These are phyloP conservation scores for Didymella exigua DNA, from an alignment of 2,329 filamentous ascomycete species.

Conservation along the genomic window DNA sequence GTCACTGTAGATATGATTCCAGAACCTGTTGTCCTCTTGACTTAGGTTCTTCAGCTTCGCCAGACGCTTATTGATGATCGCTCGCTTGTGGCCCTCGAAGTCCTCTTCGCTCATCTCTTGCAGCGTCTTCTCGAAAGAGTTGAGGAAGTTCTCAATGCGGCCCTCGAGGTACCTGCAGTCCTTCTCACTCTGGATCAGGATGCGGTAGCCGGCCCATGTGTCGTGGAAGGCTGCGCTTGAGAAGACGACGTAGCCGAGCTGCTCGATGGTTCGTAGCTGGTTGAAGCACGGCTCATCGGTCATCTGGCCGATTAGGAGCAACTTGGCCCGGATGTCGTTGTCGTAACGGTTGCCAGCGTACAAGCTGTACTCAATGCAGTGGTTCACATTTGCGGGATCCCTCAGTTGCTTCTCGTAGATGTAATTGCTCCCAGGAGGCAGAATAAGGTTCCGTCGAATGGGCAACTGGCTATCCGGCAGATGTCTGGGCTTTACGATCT, in stretches of 20 bases:
- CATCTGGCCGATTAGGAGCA: constrained; percentile 85
- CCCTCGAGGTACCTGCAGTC: constrained; percentile 82
- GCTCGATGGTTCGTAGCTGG: constrained; percentile 93
- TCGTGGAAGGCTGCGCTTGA: constrained; percentile 76
- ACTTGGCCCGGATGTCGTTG: constrained; percentile 72
- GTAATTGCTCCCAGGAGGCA: constrained; percentile 81
- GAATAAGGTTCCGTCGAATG: constrained; percentile 74
- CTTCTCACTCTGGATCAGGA: constrained; percentile 93
- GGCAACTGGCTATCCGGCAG: constrained; percentile 81
- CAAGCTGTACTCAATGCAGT: constrained; percentile 58
- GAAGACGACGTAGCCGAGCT: constrained; percentile 96
- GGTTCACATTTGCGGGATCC: constrained; percentile 81
- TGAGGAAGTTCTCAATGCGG: constrained; percentile 85
- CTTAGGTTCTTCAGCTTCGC: constrained; percentile 93
- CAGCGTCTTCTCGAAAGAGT: constrained; percentile 68
- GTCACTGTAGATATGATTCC: constrained; percentile 83
- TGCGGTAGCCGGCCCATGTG: constrained; percentile 77
- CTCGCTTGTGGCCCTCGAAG: constrained; percentile 90
- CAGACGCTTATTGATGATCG: constrained; percentile 81
- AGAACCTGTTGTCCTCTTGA: constrained; percentile 81
- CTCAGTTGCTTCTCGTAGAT: constrained; percentile 80
- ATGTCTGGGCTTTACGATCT: constrained; percentile 72
- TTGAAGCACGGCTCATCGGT: constrained; percentile 93
- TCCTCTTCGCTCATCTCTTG: constrained; percentile 78
- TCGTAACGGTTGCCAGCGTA: constrained; percentile 59